Conservation (phyloP, 1,139 yeast genomes). For the Blastobotrys capitulatus region DNA sequence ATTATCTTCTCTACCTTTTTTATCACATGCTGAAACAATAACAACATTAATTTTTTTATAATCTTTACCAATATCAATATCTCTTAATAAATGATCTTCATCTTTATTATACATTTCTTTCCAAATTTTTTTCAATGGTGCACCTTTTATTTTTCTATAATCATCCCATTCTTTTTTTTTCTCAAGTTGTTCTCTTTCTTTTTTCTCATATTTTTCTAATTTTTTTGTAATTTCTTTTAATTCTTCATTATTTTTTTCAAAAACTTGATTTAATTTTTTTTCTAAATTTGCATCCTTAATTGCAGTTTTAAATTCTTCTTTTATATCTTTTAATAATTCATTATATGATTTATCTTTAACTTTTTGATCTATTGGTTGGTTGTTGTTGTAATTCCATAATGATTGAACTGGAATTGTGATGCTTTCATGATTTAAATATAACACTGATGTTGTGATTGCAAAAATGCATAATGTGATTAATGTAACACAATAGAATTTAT, state of each 20-base stretch:
- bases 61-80: neutral
- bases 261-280: neutral
- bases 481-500: neutral
- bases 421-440: neutral
- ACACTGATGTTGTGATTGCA: neutral
- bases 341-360: neutral
- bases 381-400: no score
- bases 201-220: neutral
- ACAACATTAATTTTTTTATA: conserved; percentile 20
- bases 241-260: neutral
- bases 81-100: conserved; percentile 2
- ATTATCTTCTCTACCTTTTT: conserved; percentile 17
- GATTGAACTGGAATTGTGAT: no score
- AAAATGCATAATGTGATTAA: neutral
- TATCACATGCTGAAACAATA: conserved; percentile 30
- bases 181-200: neutral
- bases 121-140: neutral
- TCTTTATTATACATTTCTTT: neutral
- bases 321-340: no score
- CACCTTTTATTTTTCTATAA: neutral
- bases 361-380: neutral
- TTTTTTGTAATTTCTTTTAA: neutral
- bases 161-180: neutral
- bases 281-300: neutral
- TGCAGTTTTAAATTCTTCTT: neutral